These are phyloP conservation scores for Talinum fruticosum DNA, from an alignment of 148 eudicot genomes.

Conservation along the genomic window DNA sequence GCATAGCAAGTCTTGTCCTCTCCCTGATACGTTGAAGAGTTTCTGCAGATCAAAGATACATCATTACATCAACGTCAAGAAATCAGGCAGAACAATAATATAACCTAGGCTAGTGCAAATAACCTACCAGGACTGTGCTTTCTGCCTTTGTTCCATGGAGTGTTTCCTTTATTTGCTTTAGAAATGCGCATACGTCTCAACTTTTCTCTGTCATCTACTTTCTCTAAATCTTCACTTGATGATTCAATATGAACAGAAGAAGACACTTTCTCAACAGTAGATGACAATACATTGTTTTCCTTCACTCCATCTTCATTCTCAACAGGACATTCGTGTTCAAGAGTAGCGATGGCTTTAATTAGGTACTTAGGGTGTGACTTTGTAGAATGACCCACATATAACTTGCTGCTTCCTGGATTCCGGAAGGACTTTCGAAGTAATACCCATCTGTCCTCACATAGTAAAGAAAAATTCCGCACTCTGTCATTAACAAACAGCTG, in stretches of 20 bases:
- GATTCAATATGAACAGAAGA: conserved; percentile 22
- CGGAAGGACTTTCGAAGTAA: conserved; percentile 42
- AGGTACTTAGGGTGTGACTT: conserved; percentile 29
- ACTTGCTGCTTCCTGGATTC: conserved; percentile 29
- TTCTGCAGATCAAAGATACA: conserved; percentile 50
- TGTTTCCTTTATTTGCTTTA: conserved; percentile 86
- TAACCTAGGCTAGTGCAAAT: background rate
- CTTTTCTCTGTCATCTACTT: conserved; percentile 63
- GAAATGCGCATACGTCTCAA: conserved; percentile 89
- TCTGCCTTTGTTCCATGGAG: conserved; percentile 93
- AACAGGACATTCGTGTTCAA: conserved; percentile 42
- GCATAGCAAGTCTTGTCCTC: conserved; percentile 93
- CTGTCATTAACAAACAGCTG: conserved; percentile 33
- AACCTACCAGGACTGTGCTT: conserved; percentile 82
- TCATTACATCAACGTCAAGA: background rate
- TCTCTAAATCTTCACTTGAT: conserved; percentile 43
- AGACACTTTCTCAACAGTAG: conserved; percentile 25
- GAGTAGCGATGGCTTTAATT: conserved; percentile 69
- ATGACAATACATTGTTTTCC: conserved; percentile 20
- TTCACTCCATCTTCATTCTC: conserved; percentile 28
- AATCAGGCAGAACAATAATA: background rate
- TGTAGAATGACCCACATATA: conserved; percentile 26
- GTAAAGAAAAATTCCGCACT: conserved; percentile 19
- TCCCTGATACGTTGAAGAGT: conserved; percentile 67
- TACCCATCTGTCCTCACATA: conserved; percentile 40